A percentile compares a stretch with the other conserved stretches of the same genome.
Evolutionary conservation across 148 eudicot species (phyloP).

Genomic region (Polygonum aviculare): DNA sequence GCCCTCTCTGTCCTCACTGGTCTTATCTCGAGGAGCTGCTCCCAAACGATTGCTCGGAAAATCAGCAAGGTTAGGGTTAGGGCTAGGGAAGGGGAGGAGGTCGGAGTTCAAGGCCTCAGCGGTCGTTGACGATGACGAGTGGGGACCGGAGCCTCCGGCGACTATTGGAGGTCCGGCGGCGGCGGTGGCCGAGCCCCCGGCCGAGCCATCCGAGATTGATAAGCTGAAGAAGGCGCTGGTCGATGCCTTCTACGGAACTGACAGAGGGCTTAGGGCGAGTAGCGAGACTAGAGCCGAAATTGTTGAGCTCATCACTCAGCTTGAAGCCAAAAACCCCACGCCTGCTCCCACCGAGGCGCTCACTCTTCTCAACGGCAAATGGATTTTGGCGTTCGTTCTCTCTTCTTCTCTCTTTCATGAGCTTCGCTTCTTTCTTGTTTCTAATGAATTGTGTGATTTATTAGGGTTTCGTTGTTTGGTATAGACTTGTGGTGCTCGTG

Average conservation of each 20-base stretch:
- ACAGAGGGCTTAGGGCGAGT: constrained; percentile 66
- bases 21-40: not conserved
- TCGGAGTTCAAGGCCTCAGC: constrained; percentile 16
- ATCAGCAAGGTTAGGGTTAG: not conserved
- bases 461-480: not conserved
- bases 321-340: constrained; percentile 78
- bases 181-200: constrained; percentile 30
- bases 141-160: constrained; percentile 15
- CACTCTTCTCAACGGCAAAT: constrained; percentile 73
- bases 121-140: constrained; percentile 29
- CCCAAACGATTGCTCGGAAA: not conserved
- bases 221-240: constrained; percentile 53
- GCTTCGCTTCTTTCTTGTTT: not conserved
- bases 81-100: not conserved
- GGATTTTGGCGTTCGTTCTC: constrained; percentile 72
- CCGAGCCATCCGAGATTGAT: constrained; percentile 33
- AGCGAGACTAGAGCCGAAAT: constrained; percentile 82
- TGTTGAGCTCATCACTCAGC: constrained; percentile 64
- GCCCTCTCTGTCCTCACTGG: constrained; percentile 5
- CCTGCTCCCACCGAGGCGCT: constrained; percentile 83
- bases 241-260: constrained; percentile 68
- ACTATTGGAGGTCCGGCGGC: constrained; percentile 10
- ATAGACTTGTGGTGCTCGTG: not conserved
- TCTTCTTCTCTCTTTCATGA: not conserved
- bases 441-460: not conserved